Evolutionary conservation across 305 asterid genomes (phyloP).

Genomic region (Solanum chacoense): DNA sequence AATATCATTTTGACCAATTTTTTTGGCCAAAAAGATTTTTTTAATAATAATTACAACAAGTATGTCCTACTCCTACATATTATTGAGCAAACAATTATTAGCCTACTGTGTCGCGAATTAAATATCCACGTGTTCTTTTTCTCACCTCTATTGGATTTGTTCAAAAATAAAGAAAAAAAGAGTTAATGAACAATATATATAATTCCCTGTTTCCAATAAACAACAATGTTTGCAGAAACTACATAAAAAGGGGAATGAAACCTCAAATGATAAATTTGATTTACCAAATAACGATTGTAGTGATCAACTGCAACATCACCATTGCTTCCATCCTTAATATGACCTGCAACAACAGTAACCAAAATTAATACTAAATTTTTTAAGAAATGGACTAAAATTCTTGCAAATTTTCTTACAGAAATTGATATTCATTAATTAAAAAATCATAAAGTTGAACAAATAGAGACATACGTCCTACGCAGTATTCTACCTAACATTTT

Average conservation of each 20-base stretch:
- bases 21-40: too few relatives aligned
- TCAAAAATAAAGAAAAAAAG: too few relatives aligned
- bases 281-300: slow-evolving; percentile 51
- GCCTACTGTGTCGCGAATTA: background rate
- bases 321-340: slow-evolving; percentile 42
- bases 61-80: background rate
- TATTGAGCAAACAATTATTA: background rate
- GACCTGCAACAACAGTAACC: slow-evolving; percentile 19
- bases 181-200: too few relatives aligned
- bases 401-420: background rate
- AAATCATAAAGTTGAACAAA: background rate
- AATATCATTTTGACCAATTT: too few relatives aligned
- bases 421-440: background rate
- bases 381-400: background rate
- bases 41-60: background rate
- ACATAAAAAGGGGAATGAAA: background rate
- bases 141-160: too few relatives aligned
- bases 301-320: slow-evolving; percentile 61
- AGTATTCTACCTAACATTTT: too few relatives aligned
- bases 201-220: background rate
- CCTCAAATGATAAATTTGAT: background rate
- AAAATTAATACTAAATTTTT: background rate
- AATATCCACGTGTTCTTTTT: too few relatives aligned
- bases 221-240: background rate
- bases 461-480: too few relatives aligned